Base-by-base conservation (phyloP, 805 yeast species). In the Candida boleticola region DNA sequence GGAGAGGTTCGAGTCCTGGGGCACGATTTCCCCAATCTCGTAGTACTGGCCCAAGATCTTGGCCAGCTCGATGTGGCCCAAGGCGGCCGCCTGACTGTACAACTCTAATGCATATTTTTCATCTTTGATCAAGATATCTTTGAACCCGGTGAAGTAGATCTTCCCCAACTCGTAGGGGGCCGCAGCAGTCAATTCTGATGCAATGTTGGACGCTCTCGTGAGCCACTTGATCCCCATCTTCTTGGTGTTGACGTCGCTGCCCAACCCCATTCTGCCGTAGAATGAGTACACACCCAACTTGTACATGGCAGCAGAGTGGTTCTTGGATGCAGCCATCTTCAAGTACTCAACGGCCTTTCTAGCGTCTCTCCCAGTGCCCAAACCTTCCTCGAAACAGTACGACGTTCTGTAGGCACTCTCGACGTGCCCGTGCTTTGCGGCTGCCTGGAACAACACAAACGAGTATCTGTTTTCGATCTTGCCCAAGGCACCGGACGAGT, bases 281-380 rank as follows among this genome's bases (percentile, higher is more conserved):
- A 85, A 93, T 29, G 89, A 84, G 52, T 90, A 89, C 33, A 88
- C 73, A 3, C 98, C 99, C 49, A 89, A 71, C 59, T 90, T 87
- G 68, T 83, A 85, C 95, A 92, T 89, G 3, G 98, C 97, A n/a
- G 95, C 90, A 0, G 97, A 89, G 61, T 92, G 99, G 55, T 87
- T 89, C 58, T 85, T 84, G 25, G 89, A 76, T 0, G 98, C 95
- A 0, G 98, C 96, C 56, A 82, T 81, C 57, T 85, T 84, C 44
- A 89, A 67, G 58, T 83, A 89, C 51, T 88, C 95, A 5, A 89
- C 68, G 1, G 95, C 89, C 53, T 88, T 84, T 43, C 95, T 76
- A 0, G 95, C 83, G 61, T 93, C 97, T 52, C 93, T 76, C 17
- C 88, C 81, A 3, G 92, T 85, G 3, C 99, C 99, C 63, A 90